Evolutionary conservation across 2,329 filamentous ascomycete species (phyloP).

Genomic region (Epicoccum sorghinum): DNA sequence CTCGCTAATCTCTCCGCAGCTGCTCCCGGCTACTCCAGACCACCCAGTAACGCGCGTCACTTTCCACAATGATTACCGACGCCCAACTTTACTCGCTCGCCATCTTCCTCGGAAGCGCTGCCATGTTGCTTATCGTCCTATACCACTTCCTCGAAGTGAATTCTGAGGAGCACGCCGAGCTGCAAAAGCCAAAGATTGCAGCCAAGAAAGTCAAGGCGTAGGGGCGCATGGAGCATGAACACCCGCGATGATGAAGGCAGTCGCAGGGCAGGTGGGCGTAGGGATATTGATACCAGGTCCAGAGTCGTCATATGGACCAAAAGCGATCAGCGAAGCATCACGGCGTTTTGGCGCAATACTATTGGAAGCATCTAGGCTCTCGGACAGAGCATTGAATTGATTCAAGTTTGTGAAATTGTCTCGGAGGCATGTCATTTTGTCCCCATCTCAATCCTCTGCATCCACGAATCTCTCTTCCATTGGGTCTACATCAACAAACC

Average conservation of each 20-base stretch:
- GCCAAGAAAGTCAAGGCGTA: conserved; percentile 37
- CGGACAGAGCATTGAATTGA: conserved; percentile 5
- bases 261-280: neutral
- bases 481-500: conserved; percentile 59
- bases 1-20: conserved; percentile 25
- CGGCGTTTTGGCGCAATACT: conserved; percentile 17
- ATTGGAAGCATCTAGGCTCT: neutral
- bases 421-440: neutral
- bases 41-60: conserved; percentile 37
- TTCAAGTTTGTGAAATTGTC: conserved; percentile 1
- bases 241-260: neutral
- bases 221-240: conserved; percentile 4
- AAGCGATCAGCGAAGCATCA: conserved; percentile 13
- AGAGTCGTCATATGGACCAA: neutral
- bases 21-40: conserved; percentile 20
- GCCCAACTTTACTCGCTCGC: conserved; percentile 87
- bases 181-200: conserved; percentile 36
- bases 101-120: conserved; percentile 86
- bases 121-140: conserved; percentile 90
- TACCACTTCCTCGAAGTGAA: conserved; percentile 99
- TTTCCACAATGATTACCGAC: conserved; percentile 87
- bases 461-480: conserved; percentile 53
- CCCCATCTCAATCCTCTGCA: conserved; percentile 27
- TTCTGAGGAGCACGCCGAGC: conserved; percentile 60
- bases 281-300: conserved; percentile 18